Percentiles rank a stretch among this genome's conserved stretches.
Conservation (phyloP, 2,329 filamentous ascomycete species). For the Fusarium pseudograminearum region DNA sequence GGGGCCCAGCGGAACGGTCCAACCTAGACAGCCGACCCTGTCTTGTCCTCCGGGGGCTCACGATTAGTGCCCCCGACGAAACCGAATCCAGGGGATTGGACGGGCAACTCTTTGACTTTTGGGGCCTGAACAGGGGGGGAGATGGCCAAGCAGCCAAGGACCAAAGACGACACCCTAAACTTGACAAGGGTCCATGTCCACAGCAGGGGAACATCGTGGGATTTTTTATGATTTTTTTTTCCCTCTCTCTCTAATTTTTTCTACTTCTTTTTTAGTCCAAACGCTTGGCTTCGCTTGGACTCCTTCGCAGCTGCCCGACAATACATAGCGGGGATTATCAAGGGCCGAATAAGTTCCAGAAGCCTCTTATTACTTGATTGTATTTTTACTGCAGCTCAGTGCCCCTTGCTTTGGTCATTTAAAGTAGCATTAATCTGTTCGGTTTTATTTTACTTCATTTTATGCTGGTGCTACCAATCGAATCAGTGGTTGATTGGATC, state of each 20-base stretch:
- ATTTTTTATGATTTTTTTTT: constrained; percentile 15
- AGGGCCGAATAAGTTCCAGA: constrained; percentile 39
- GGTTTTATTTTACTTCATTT: background rate
- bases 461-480: constrained; percentile 7
- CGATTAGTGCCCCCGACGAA: constrained; percentile 41
- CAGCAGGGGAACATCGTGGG: constrained; percentile 32
- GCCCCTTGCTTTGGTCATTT: constrained; percentile 22
- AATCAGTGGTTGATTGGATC: constrained; percentile 6
- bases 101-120: constrained; percentile 30
- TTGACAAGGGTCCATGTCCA: constrained; percentile 18
- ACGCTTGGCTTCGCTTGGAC: constrained; percentile 15
- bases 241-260: background rate
- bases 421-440: constrained; percentile 4
- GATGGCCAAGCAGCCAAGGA: constrained; percentile 1
- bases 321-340: constrained; percentile 31
- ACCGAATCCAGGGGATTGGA: constrained; percentile 40
- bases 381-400: background rate
- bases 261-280: constrained; percentile 18
- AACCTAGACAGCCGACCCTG: constrained; percentile 44
- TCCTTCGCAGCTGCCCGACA: constrained; percentile 18
- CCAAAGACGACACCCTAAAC: constrained; percentile 12
- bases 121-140: constrained; percentile 23
- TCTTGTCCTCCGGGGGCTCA: constrained; percentile 31
- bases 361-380: constrained; percentile 15
- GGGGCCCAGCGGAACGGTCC: constrained; percentile 46